Percentiles rank a stretch among this genome's conserved stretches.
Conservation (phyloP, 1,139 yeast species). For the Debaryomyces singareniensis region DNA sequence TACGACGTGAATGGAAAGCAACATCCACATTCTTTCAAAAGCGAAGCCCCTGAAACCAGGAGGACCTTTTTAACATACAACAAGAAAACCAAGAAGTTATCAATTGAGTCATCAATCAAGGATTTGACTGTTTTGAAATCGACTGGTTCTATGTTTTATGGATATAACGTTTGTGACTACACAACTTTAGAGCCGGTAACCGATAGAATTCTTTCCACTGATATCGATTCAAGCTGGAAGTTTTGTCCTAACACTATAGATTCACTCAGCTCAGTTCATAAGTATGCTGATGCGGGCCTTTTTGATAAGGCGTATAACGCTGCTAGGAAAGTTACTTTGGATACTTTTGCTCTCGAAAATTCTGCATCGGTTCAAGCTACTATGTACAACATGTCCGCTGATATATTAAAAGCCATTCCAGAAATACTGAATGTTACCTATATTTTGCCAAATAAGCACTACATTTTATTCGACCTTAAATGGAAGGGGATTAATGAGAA, state of each 20-base stretch:
- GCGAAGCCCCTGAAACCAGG: constrained; percentile 80
- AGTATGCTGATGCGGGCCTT: constrained; percentile 51
- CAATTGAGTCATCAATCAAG: constrained; percentile 64
- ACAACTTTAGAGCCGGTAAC: constrained; percentile 77
- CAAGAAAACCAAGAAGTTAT: constrained; percentile 41
- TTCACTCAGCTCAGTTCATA: constrained; percentile 44
- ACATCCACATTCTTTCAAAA: constrained; percentile 78
- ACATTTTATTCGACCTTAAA: constrained; percentile 66
- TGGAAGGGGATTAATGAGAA: constrained; percentile 84
- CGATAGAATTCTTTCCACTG: constrained; percentile 85
- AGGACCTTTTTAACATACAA: constrained; percentile 50
- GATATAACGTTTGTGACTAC: constrained; percentile 78
- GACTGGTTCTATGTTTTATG: constrained; percentile 92
- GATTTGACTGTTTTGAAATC: constrained; percentile 85
- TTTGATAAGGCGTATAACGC: constrained; percentile 56
- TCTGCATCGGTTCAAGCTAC: constrained; percentile 93
- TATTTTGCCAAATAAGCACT: constrained; percentile 85
- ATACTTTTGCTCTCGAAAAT: constrained; percentile 74
- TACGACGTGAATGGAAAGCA: constrained; percentile 64
- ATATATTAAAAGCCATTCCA: constrained; percentile 55
- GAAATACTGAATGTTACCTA: constrained; percentile 61
- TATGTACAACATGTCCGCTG: constrained; percentile 84
- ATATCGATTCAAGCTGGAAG: constrained; percentile 71
- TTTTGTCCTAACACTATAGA: constrained; percentile 48
- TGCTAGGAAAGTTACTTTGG: constrained; percentile 68